Conservation (phyloP, 345 rosid genomes). For the Camelina neglecta region DNA sequence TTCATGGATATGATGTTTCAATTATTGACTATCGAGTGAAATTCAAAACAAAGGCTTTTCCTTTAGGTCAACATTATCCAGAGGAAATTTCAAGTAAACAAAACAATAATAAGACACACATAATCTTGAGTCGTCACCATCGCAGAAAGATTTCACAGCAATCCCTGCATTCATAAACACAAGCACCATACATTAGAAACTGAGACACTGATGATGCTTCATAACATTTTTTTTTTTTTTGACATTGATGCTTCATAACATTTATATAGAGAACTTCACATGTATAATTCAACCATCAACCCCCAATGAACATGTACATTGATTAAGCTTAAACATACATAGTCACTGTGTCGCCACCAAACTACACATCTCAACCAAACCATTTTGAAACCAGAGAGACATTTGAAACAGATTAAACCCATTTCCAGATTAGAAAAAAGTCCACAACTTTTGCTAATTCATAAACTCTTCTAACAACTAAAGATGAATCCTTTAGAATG, state of each 20-base stretch:
- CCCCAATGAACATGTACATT: neutral
- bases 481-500: too few relatives aligned
- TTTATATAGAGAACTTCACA: neutral
- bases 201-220: neutral
- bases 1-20: conserved; percentile 36
- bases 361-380: neutral
- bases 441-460: neutral
- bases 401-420: too few relatives aligned
- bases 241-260: too few relatives aligned
- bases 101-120: conserved; percentile 25
- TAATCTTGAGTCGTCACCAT: conserved; percentile 41
- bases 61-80: conserved; percentile 33
- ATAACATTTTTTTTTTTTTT: too few relatives aligned
- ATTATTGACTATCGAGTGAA: conserved; percentile 30
- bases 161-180: conserved; percentile 29
- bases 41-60: conserved; percentile 28
- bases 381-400: neutral
- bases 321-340: conserved; percentile 9
- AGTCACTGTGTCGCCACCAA: neutral
- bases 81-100: conserved; percentile 21
- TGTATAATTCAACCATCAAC: neutral
- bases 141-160: conserved; percentile 35
- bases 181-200: conserved; percentile 21
- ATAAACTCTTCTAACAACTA: too few relatives aligned
- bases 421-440: neutral